Conservation (phyloP, 257 asterid species). For the Solanum clarkiae region DNA sequence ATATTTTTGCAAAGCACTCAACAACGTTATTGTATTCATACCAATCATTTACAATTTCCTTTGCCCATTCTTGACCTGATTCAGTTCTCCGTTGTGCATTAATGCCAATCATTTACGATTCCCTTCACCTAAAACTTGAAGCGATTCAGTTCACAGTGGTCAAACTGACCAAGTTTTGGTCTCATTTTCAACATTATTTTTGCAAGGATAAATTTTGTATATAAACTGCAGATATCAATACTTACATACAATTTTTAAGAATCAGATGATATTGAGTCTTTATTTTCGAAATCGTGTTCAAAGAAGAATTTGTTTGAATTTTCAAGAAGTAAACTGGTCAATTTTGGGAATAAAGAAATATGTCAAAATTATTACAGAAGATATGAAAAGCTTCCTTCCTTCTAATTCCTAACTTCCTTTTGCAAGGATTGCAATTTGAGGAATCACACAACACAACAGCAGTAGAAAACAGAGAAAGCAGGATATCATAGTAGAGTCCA, state of each 20-base stretch:
- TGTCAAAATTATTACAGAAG: not conserved
- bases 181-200: not conserved
- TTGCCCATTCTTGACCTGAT: not conserved
- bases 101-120: not conserved
- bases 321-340: not conserved
- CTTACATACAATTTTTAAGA: not conserved
- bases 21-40: not conserved
- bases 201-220: not conserved
- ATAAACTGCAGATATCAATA: not conserved
- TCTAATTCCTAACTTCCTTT: not conserved
- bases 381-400: not conserved
- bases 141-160: not conserved
- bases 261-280: not conserved
- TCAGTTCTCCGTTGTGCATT: not conserved
- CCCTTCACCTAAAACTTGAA: not conserved
- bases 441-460: not conserved
- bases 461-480: not conserved
- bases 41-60: not conserved
- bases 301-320: not conserved
- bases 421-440: not conserved
- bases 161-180: not conserved
- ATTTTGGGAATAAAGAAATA: not conserved
- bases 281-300: not conserved
- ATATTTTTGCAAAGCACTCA: not conserved
- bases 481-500: not conserved